Base-by-base conservation (phyloP, 495 filamentous ascomycete species). In the Xylaria palmicola region DNA sequence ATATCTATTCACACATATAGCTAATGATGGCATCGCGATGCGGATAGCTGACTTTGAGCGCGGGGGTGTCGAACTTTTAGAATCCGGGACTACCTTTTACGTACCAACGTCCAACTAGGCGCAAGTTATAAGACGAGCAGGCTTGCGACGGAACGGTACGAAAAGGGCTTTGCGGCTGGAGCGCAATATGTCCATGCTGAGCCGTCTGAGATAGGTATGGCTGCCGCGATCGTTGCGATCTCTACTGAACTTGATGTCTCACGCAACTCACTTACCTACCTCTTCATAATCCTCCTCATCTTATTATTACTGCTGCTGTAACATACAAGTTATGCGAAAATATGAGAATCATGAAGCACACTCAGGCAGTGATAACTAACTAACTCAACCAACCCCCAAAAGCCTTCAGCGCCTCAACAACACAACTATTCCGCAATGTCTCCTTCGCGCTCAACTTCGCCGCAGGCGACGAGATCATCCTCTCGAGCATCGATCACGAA, bases 371-470 rank as follows among this genome's bases (percentile, higher is more conserved):
- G 39, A 19, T 5, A 26, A 30, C 27, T 15, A 24, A 51, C 48
- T 17, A 39, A 26, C 20, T 6, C 6, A 15, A 32, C 45, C 39
- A 55, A 26, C 59, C n/a, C 12, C 30, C 63, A 20, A 30, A 43
- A 87, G 85, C 85, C 39, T 78, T 89, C 53, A 86, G 88, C 9
- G 68, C 86, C 1, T 88, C 87, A 20, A 88, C 88, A 20, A 91
- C 89, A 1, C 88, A 90, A 70, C 84, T 90, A 19, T 81, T 90
- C 63, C 82, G 86, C 65, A 91, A 91, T 72, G 80, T 90, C 53
- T 86, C 86, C 7, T 78, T 74, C 20, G 77, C 85, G 8, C 75
- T 91, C 15, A 56, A 73, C 45, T 85, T 90, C 69, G 68, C 79
- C n/a, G 62, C 76, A 5, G 83, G 81, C 49, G 81, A 83, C 63